Percentiles rank a stretch among this genome's conserved stretches.
These are phyloP conservation scores for Hypsizygus marmoreus DNA, from an alignment of 768 basidiomycete species.

Conservation along the genomic window DNA sequence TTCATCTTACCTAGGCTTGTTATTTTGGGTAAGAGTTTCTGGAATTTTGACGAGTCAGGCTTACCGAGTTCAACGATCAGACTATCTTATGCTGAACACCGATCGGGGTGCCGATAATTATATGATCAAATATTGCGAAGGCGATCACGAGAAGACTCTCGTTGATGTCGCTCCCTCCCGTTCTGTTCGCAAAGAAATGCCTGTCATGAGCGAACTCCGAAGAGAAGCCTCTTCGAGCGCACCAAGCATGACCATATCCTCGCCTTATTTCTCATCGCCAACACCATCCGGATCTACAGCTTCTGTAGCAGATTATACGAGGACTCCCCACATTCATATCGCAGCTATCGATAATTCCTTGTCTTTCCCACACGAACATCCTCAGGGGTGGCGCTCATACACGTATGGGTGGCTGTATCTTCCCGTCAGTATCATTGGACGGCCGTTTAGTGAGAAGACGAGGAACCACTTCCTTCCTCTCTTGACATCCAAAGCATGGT, in stretches of 20 bases:
- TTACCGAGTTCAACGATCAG: conserved; percentile 34
- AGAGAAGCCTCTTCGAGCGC: conserved; percentile 38
- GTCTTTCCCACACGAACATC: conserved; percentile 90
- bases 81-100: conserved; percentile 92
- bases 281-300: conserved; percentile 36
- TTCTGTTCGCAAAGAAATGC: conserved; percentile 66
- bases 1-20: conserved; percentile 58
- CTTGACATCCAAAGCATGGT: conserved; percentile 84
- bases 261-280: conserved; percentile 39
- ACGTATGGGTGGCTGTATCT: conserved; percentile 90
- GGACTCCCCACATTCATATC: conserved; percentile 82
- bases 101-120: conserved; percentile 88
- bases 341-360: conserved; percentile 94
- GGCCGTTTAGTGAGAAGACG: conserved; percentile 83
- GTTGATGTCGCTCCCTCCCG: conserved; percentile 80
- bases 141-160: conserved; percentile 72
- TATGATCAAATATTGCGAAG: conserved; percentile 91
- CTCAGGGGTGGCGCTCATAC: conserved; percentile 74
- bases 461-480: conserved; percentile 80
- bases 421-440: conserved; percentile 82
- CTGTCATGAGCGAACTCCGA: conserved; percentile 71
- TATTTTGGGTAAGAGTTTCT: conserved; percentile 60
- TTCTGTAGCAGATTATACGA: conserved; percentile 48
- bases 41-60: not conserved
- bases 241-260: conserved; percentile 37